Evolutionary conservation across 73 alveolate species (phyloP).

Genomic region (Stentor roeselii): DNA sequence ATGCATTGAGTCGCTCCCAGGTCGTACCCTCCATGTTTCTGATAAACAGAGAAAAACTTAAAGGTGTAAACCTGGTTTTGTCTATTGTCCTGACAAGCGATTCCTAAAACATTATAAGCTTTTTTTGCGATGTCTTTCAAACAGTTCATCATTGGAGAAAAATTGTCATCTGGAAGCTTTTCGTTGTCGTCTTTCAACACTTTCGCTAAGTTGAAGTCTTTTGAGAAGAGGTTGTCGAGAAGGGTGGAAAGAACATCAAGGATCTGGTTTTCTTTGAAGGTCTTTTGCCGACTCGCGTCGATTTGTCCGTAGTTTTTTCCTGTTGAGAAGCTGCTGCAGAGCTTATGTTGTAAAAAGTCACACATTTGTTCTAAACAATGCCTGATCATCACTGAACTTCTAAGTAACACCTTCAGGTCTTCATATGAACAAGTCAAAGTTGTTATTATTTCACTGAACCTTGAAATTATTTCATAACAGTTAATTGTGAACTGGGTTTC

Average conservation of each 20-base stretch:
- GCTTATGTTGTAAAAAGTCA: neutral
- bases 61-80: conserved; percentile 13
- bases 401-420: neutral
- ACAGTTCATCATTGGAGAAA: neutral
- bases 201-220: neutral
- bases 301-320: neutral
- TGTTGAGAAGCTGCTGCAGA: neutral
- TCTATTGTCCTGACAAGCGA: conserved; percentile 12
- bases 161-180: neutral
- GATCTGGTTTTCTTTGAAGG: neutral
- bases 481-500: conserved; percentile 10
- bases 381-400: neutral
- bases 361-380: neutral
- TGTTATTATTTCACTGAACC: neutral
- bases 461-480: neutral
- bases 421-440: neutral
- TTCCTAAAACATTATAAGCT: neutral
- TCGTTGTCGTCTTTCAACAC: conserved; percentile 3
- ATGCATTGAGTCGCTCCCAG: conserved; percentile 29
- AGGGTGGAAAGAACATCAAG: neutral
- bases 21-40: neutral
- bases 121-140: neutral
- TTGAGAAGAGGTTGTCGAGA: neutral
- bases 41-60: neutral
- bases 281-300: neutral